Percentiles rank a stretch among this genome's conserved stretches.
Evolutionary conservation across 495 filamentous ascomycete species (phyloP).

Genomic region (Chaetomidium leptoderma): DNA sequence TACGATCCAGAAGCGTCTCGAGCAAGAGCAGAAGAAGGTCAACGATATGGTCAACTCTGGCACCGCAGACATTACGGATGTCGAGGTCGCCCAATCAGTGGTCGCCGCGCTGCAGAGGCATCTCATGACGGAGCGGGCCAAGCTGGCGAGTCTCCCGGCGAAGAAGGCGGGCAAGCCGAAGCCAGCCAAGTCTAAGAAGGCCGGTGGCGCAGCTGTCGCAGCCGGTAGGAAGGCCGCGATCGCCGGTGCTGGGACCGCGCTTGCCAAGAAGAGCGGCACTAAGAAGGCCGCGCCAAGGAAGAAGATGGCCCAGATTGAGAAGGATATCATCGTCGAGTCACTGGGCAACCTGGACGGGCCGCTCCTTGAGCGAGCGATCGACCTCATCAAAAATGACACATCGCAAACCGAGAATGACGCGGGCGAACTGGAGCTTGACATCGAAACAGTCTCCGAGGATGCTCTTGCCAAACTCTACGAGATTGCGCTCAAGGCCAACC

Average conservation of each 20-base stretch:
- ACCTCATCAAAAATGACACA: constrained; percentile 85
- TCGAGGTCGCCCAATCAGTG: constrained; percentile 52
- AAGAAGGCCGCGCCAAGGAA: constrained; percentile 52
- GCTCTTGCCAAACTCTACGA: constrained; percentile 71
- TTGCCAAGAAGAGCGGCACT: constrained; percentile 28
- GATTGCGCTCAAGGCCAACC: constrained; percentile 66
- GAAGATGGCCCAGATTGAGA: constrained; percentile 65
- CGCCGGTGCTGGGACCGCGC: constrained; percentile 18
- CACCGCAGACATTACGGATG: constrained; percentile 56
- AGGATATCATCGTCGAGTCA: constrained; percentile 77
- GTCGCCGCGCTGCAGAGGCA: constrained; percentile 45
- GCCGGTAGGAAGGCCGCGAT: constrained; percentile 33
- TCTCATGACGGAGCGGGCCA: constrained; percentile 48
- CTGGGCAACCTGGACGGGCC: constrained; percentile 69
- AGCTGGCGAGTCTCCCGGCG: constrained; percentile 35
- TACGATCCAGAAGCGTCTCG: constrained; percentile 36
- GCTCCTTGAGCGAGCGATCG: constrained; percentile 73
- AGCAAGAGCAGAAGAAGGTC: constrained; percentile 59
- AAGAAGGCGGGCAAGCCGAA: constrained; percentile 39
- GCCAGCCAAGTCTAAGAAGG: constrained; percentile 40
- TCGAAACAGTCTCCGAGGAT: constrained; percentile 72
- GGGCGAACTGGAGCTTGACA: constrained; percentile 86
- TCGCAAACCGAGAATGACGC: constrained; percentile 73
- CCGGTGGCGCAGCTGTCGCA: constrained; percentile 18
- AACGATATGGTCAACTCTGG: constrained; percentile 64